phyloP scores from a whole-genome alignment of 140 eudicot species.

The Senecio squalidus region DNA sequence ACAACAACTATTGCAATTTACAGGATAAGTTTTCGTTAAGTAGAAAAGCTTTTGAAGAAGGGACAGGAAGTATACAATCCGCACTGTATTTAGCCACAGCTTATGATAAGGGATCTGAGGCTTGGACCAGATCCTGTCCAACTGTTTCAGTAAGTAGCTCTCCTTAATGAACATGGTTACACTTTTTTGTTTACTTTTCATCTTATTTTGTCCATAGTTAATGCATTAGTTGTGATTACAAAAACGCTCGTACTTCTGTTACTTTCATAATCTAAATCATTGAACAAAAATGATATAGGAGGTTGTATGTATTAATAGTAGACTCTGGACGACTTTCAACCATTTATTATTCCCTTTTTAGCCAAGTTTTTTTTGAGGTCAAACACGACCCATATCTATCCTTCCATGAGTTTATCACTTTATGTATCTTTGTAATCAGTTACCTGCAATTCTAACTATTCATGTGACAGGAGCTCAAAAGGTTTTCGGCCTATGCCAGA shows the following conservation, averaged over 20 bases:
- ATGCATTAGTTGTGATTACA: too few species aligned
- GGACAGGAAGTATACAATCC: conserved; percentile 38
- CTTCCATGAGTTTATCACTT: too few species aligned
- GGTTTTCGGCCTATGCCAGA: conserved; percentile 78
- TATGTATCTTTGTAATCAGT: not conserved
- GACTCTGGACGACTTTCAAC: too few species aligned
- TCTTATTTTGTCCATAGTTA: too few species aligned
- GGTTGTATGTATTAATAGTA: too few species aligned
- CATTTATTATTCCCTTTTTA: too few species aligned
- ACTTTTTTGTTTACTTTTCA: too few species aligned
- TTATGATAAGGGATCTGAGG: conserved; percentile 84
- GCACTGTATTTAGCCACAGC: conserved; percentile 86
- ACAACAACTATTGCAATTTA: not conserved
- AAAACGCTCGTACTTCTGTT: too few species aligned
- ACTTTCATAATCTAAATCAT: too few species aligned
- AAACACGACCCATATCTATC: too few species aligned
- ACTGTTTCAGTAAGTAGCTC: conserved; percentile 52
- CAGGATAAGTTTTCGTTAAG: conserved; percentile 71
- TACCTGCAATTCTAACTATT: not conserved
- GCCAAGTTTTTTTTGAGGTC: too few species aligned
- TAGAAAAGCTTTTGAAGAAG: conserved; percentile 65
- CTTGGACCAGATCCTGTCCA: conserved; percentile 77
- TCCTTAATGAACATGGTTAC: not conserved
- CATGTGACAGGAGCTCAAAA: conserved; percentile 64
- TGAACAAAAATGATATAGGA: too few species aligned